Conservation (phyloP, 106 monocot genomes). For the Gastrodia elata region DNA sequence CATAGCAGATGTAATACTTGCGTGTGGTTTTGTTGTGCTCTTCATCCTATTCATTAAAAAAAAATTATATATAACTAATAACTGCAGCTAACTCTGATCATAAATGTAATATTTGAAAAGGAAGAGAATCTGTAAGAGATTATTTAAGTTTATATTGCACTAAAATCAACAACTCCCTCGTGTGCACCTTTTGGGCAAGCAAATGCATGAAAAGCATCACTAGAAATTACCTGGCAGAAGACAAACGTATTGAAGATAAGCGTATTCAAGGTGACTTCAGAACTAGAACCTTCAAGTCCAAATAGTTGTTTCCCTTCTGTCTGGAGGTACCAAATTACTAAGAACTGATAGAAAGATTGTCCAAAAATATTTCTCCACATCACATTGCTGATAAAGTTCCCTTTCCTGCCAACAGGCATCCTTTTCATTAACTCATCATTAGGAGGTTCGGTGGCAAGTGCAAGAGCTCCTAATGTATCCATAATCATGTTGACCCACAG, state of each 20-base stretch:
- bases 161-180: too few species aligned
- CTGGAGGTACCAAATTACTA: conserved; percentile 88
- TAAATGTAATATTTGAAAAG: too few species aligned
- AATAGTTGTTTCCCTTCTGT: conserved; percentile 61
- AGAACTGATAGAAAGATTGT: conserved; percentile 75
- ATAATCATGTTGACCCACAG: conserved; percentile 99
- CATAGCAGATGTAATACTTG: too few species aligned
- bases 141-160: too few species aligned
- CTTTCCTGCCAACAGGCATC: conserved; percentile 73
- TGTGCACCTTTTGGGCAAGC: too few species aligned
- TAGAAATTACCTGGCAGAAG: conserved; percentile 73
- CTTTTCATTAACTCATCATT: conserved; percentile 78
- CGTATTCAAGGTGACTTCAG: conserved; percentile 69
- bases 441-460: conserved; percentile 91
- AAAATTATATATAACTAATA: too few species aligned
- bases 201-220: conserved; percentile 1
- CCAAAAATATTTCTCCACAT: conserved; percentile 97
- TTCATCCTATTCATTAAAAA: too few species aligned
- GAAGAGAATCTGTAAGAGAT: too few species aligned
- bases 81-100: too few species aligned
- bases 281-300: conserved; percentile 36
- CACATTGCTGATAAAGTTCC: conserved; percentile 82
- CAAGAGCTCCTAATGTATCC: conserved; percentile 94
- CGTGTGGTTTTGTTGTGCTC: too few species aligned
- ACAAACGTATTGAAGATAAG: conserved; percentile 94